phyloP scores from a whole-genome alignment of 768 basidiomycete species.

The Termitomyces sp. region DNA sequence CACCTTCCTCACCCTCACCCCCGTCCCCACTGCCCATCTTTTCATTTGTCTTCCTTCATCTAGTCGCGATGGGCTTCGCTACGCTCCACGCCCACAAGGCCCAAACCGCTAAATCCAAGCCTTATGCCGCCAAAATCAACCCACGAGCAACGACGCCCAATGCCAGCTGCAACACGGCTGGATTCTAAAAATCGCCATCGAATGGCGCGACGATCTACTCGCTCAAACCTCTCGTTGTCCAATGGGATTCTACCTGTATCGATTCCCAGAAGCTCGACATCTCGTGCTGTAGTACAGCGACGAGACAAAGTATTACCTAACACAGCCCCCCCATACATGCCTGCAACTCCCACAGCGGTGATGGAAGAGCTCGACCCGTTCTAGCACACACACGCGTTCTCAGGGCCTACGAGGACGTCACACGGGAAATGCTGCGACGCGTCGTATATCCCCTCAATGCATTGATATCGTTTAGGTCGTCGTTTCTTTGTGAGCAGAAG shows the following conservation, averaged over 20 bases:
- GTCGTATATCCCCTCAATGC: no score
- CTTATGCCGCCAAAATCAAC: neutral
- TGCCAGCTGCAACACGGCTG: slow-evolving; percentile 51
- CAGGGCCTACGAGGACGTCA: no score
- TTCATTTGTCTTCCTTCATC: neutral
- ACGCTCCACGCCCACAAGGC: neutral
- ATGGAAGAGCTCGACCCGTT: no score
- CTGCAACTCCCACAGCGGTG: no score
- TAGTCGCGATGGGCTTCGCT: neutral
- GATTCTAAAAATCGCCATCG: slow-evolving; percentile 58
- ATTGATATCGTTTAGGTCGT: no score
- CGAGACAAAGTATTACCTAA: no score
- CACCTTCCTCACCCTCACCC: neutral
- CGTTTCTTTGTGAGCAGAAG: no score
- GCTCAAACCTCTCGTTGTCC: slow-evolving; percentile 47
- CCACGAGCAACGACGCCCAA: neutral
- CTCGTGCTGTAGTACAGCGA: slow-evolving; percentile 39
- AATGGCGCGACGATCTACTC: slow-evolving; percentile 45
- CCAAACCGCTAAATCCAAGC: no score
- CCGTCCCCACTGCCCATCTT: neutral
- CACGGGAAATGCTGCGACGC: no score
- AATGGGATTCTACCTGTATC: slow-evolving; percentile 66
- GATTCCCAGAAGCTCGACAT: slow-evolving; percentile 54
- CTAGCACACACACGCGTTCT: no score
- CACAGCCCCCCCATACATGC: no score